Conservation (phyloP, 345 rosid genomes). For the Linum lewisii region DNA sequence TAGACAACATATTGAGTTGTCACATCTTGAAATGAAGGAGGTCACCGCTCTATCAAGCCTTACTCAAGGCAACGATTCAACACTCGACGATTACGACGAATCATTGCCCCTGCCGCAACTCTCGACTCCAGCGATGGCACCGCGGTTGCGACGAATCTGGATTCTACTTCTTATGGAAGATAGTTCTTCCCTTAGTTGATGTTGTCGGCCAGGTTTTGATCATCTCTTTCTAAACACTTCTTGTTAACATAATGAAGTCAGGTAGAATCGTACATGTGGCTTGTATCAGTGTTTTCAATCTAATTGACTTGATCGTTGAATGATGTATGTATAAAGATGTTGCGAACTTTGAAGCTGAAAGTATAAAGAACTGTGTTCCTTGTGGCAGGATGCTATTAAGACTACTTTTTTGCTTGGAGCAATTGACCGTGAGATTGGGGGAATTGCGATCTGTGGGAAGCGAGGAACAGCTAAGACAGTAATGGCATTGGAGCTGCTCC, state of each 20-base stretch:
- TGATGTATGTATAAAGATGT: too few species aligned
- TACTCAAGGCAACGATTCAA: conserved; percentile 3
- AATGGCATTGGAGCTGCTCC: too few species aligned
- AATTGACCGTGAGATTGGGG: conserved; percentile 86
- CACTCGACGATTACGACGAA: neutral
- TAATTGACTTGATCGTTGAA: too few species aligned
- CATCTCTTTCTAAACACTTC: neutral
- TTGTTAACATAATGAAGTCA: too few species aligned
- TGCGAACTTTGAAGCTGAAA: too few species aligned
- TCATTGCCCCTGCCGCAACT: conserved; percentile 17
- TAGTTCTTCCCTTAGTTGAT: conserved; percentile 78
- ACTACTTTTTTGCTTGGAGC: conserved; percentile 94
- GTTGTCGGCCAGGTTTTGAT: conserved; percentile 76
- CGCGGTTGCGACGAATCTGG: conserved; percentile 12
- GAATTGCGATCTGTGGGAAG: conserved; percentile 79
- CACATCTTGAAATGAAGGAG: too few species aligned
- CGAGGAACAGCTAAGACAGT: conserved; percentile 94
- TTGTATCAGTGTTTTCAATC: too few species aligned
- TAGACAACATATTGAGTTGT: too few species aligned
- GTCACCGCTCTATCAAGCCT: conserved; percentile 6
- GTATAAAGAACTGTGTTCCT: neutral
- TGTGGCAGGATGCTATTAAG: conserved; percentile 74
- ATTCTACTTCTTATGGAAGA: conserved; percentile 44
- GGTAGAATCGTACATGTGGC: too few species aligned
- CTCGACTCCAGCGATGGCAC: conserved; percentile 50